A percentile compares a stretch with the other conserved stretches of the same genome.
These are phyloP conservation scores for Lachnellula subtilissima DNA, from an alignment of 2,329 filamentous ascomycete genomes.

Conservation along the genomic window DNA sequence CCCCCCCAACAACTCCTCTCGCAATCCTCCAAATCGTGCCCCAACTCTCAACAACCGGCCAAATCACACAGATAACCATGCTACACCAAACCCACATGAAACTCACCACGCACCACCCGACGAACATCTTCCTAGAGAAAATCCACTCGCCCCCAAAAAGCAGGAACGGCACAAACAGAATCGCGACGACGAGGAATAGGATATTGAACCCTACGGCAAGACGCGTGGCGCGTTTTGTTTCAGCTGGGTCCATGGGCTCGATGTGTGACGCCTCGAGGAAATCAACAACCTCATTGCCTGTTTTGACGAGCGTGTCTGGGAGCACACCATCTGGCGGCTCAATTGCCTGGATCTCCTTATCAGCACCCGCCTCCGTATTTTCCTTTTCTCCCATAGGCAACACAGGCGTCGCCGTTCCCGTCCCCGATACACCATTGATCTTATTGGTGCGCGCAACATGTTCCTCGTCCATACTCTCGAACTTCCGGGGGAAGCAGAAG, in stretches of 20 bases:
- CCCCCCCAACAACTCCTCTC: conserved; percentile 6
- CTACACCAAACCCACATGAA: conserved; percentile 39
- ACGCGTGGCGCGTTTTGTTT: conserved; percentile 33
- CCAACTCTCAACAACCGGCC: conserved; percentile 36
- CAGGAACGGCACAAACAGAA: conserved; percentile 37
- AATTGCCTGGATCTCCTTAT: conserved; percentile 1
- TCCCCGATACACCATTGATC: conserved; percentile 26
- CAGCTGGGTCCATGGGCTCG: conserved; percentile 38
- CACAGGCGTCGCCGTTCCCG: conserved; percentile 1
- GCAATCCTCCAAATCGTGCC: conserved; percentile 29
- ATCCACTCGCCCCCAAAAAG: conserved; percentile 36
- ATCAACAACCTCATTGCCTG: conserved; percentile 39
- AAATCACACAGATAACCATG: conserved; percentile 36
- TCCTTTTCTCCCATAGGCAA: neutral
- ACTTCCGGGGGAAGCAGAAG: conserved; percentile 33
- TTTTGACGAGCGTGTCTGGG: conserved; percentile 27
- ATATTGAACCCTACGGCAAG: conserved; percentile 35
- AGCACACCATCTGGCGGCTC: conserved; percentile 17
- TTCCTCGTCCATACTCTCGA: conserved; percentile 16
- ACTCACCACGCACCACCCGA: conserved; percentile 36
- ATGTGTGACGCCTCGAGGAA: conserved; percentile 37
- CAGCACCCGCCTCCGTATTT: conserved; percentile 5
- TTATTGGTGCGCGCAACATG: conserved; percentile 28
- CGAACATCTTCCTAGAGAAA: conserved; percentile 34
- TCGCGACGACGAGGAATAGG: conserved; percentile 33